Base-by-base conservation (phyloP, 106 monocot genomes). In the Xerophyta viscosa region DNA sequence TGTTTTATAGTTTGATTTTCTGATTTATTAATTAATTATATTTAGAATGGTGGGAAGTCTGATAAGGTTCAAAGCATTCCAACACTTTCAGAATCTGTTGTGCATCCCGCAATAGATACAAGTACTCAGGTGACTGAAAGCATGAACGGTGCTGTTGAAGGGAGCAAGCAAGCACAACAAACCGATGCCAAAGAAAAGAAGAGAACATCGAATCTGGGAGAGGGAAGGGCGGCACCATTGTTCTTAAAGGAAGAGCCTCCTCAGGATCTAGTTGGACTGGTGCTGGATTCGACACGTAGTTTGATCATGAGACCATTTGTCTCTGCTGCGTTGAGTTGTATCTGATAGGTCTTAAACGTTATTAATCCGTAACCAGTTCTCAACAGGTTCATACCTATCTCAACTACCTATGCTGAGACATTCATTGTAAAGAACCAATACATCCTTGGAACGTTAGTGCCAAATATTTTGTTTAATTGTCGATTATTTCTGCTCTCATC, bases 251-350 rank as follows among this genome's bases (percentile, higher is more conserved):
- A 61, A 79, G 77, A 76, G 86, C 68, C n/a, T 52, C 70, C 52
- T 57, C 66, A 27, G 83, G 60, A 19, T 54, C 88, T 60, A 90
- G 90, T 27, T 99, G 98, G 98, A 99, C 90, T 24, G 98, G 98
- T n/a, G 77, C 98, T 57, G 98, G 98, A 4, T 99, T 99, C 57
- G 88, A 88, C 67, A 83, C 83, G 20, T 39, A 39, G 44, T n/a
- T n/a, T n/a, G n/a, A n/a, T n/a, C n/a, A n/a, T n/a, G n/a, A n/a
- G n/a, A n/a, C n/a, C n/a, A n/a, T n/a, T n/a, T n/a, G n/a, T n/a
- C n/a, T n/a, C n/a, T n/a, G n/a, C n/a, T n/a, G n/a, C n/a, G n/a
- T n/a, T n/a, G n/a, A n/a, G n/a, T n/a, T n/a, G n/a, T n/a, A n/a
- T n/a, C n/a, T n/a, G n/a, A n/a, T n/a, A n/a, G n/a, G n/a, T n/a